These are phyloP conservation scores for Pyrrhoderma noxium DNA, from an alignment of 1,284 basidiomycete species.

Conservation along the genomic window DNA sequence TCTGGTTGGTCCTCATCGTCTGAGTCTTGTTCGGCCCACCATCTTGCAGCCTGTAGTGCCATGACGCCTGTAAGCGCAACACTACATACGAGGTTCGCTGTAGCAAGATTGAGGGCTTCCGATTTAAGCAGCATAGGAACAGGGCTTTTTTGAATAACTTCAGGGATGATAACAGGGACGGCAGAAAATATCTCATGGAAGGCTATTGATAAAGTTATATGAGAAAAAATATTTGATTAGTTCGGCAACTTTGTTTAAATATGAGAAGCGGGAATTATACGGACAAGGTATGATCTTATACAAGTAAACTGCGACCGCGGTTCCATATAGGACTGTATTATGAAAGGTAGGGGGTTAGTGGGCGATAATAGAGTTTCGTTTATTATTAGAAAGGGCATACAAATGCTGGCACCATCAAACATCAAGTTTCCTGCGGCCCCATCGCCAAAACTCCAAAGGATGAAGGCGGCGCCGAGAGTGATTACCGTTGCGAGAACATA, in stretches of 20 bases:
- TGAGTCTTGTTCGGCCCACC: slow-evolving; percentile 63
- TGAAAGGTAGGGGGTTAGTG: slow-evolving; percentile 2
- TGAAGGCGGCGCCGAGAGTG: slow-evolving; percentile 50
- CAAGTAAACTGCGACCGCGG: slow-evolving; percentile 58
- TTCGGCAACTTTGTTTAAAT: slow-evolving; percentile 1
- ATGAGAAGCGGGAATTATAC: slow-evolving; percentile 26
- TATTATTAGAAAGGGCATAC: slow-evolving; percentile 36
- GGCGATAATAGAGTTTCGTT: slow-evolving; percentile 3
- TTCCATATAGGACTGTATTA: slow-evolving; percentile 59
- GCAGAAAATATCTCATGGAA: slow-evolving; percentile 48
- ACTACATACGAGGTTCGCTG: slow-evolving; percentile 73
- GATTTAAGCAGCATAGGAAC: slow-evolving; percentile 35
- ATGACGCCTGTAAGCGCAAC: slow-evolving; percentile 76
- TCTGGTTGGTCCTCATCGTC: slow-evolving; percentile 33
- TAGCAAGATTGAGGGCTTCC: slow-evolving; percentile 67
- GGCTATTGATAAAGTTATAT: no score
- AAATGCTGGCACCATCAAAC: slow-evolving; percentile 81
- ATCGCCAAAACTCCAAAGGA: slow-evolving; percentile 70
- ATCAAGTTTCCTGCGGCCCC: slow-evolving; percentile 73
- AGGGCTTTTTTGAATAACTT: slow-evolving; percentile 35
- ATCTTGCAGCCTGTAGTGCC: slow-evolving; percentile 69
- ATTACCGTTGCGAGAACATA: slow-evolving; percentile 51
- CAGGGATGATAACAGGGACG: slow-evolving; percentile 30
- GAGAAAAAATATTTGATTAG: slow-evolving; percentile 12
- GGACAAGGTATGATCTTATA: slow-evolving; percentile 69